Evolutionary conservation across 805 yeast species (phyloP).

Genomic region (Candida patagonica): DNA sequence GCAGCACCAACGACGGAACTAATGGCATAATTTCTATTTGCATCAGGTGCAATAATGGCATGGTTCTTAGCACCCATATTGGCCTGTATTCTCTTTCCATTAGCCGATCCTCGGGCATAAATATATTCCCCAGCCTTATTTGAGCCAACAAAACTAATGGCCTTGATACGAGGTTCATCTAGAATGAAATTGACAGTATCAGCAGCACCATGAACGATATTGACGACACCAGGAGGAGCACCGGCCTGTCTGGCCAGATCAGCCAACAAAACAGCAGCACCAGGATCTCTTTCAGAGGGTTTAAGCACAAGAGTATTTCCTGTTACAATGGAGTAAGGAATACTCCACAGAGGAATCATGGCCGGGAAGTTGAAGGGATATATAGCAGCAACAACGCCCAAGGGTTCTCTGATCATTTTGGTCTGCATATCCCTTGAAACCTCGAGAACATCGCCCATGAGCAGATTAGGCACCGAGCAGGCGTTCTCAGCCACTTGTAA

Average conservation of each 20-base stretch:
- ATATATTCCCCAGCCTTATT: constrained; percentile 72
- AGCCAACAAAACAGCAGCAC: constrained; percentile 65
- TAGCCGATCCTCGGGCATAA: constrained; percentile 51
- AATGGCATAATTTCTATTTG: constrained; percentile 52
- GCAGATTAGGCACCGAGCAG: constrained; percentile 50
- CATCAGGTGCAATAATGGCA: constrained; percentile 63
- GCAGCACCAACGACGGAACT: constrained; percentile 67
- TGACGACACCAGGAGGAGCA: constrained; percentile 63
- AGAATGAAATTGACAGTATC: constrained; percentile 61
- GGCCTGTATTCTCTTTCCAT: constrained; percentile 70
- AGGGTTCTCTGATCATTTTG: constrained; percentile 57
- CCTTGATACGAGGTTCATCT: constrained; percentile 67
- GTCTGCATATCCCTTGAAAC: constrained; percentile 72
- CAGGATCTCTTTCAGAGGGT: constrained; percentile 72
- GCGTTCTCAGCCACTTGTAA: constrained; percentile 74
- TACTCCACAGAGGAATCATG: constrained; percentile 67
- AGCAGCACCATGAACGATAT: constrained; percentile 65
- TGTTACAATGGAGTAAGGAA: constrained; percentile 54
- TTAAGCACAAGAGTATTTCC: constrained; percentile 69
- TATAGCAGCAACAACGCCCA: constrained; percentile 70
- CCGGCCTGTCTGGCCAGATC: constrained; percentile 68
- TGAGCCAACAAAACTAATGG: constrained; percentile 72
- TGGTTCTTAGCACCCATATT: constrained; percentile 77
- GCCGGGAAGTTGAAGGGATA: constrained; percentile 81
- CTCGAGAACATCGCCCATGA: constrained; percentile 54